Evolutionary conservation across 345 rosid species (phyloP).

Genomic region (Brassica incana): DNA sequence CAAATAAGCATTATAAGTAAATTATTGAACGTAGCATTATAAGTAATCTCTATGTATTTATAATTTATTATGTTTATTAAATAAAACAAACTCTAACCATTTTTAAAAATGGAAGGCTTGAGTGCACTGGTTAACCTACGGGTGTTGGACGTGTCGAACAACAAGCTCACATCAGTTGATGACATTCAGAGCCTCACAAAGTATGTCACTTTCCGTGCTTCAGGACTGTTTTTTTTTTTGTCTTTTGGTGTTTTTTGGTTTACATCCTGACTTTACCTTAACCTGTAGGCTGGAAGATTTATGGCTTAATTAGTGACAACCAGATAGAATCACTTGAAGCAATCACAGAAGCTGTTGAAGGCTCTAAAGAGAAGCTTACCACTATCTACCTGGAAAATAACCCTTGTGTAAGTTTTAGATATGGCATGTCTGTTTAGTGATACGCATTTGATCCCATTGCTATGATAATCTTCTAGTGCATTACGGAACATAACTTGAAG

Average conservation of each 20-base stretch:
- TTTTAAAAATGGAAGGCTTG: slow-evolving; percentile 76
- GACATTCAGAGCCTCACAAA: slow-evolving; percentile 72
- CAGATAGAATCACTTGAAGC: slow-evolving; percentile 76
- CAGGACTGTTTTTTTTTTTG: not conserved
- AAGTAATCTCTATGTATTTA: no score
- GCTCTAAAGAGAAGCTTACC: slow-evolving; percentile 80
- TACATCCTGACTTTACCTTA: slow-evolving; percentile 29
- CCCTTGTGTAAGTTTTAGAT: slow-evolving; percentile 71
- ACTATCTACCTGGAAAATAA: slow-evolving; percentile 91
- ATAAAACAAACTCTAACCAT: no score
- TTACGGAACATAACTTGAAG: slow-evolving; percentile 7
- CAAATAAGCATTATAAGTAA: no score
- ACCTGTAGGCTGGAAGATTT: slow-evolving; percentile 77
- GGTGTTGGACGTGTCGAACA: slow-evolving; percentile 81
- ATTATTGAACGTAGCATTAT: no score
- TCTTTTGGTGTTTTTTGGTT: not conserved
- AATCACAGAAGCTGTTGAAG: slow-evolving; percentile 63
- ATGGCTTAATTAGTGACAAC: slow-evolving; percentile 84
- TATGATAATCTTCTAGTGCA: not conserved
- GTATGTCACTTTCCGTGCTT: slow-evolving; percentile 41
- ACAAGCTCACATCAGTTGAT: slow-evolving; percentile 74
- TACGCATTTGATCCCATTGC: slow-evolving; percentile 6
- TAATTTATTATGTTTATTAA: no score
- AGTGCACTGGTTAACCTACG: slow-evolving; percentile 69
- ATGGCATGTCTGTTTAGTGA: slow-evolving; percentile 7